Evolutionary conservation across 495 filamentous ascomycete genomes (phyloP).

Genomic region (Aspergillus sclerotioniger): DNA sequence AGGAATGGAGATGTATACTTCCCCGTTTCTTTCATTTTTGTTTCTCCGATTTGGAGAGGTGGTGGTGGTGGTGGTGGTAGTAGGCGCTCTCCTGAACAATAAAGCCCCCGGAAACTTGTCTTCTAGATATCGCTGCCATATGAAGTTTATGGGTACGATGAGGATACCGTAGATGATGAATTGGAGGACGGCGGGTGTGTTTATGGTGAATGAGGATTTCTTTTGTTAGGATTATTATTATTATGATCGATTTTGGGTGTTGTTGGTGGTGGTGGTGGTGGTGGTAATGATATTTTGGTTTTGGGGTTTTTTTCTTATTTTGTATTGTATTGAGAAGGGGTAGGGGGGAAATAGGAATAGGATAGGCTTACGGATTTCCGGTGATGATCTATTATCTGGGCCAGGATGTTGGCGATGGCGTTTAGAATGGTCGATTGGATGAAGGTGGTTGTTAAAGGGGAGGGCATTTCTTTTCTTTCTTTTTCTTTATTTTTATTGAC

Average conservation of each 20-base stretch:
- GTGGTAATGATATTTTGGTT: background rate
- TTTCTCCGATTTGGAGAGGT: background rate
- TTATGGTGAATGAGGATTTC: conserved; percentile 40
- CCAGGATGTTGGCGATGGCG: conserved; percentile 75
- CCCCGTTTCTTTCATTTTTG: conserved; percentile 12
- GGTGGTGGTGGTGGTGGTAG: background rate
- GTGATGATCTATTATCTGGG: conserved; percentile 73
- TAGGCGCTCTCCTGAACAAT: conserved; percentile 24
- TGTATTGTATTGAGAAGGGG: background rate
- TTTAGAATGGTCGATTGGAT: conserved; percentile 70
- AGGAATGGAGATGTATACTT: background rate
- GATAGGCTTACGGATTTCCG: conserved; percentile 15
- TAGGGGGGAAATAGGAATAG: background rate
- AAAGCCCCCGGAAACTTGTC: conserved; percentile 47
- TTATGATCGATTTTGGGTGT: background rate
- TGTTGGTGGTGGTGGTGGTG: too few relatives aligned
- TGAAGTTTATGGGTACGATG: conserved; percentile 79
- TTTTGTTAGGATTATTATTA: conserved; percentile 1
- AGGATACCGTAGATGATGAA: conserved; percentile 75
- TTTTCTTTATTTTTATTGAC: background rate
- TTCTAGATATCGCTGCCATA: conserved; percentile 73
- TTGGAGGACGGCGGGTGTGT: conserved; percentile 66
- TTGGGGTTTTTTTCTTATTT: conserved; percentile 1
- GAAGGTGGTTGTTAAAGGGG: conserved; percentile 63
- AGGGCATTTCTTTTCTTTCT: conserved; percentile 16